Base-by-base conservation (phyloP, 495 filamentous ascomycete genomes). In the Margaritispora aquatica region DNA sequence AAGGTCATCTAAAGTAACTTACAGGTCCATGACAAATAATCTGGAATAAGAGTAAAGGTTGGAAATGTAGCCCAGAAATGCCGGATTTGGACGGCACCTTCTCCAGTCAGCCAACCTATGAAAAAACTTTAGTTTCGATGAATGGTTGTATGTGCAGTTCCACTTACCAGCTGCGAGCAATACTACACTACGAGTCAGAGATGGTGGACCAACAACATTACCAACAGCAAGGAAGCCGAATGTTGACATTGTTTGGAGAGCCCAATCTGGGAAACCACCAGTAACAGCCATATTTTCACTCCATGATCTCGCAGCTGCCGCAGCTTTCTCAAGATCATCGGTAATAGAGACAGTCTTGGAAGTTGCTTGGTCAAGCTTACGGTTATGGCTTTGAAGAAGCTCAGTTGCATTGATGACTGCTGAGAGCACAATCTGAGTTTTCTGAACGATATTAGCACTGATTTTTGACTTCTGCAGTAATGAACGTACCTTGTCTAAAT, bases 151-250 rank as follows among this genome's bases (percentile, higher is more conserved):
- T 34, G 5, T 15, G 29, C 7, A 34, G 15, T 34, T 34, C 29
- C 3, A 61, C 63, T 44, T 34, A 62, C 64, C 64, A 54, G 26
- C 41, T 23, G 60, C n/a, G 15, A 63, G 19, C 9, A 67, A 48
- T 15, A 22, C 52, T 48, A 29, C 41, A 51, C 64, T 67, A 15
- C 56, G 51, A 2, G 29, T 41, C n/a, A 64, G 11, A 11, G 51
- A 60, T 0, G 65, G 65, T n/a, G 51, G 31, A 13, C 59, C 47
- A 7, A 61, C 61, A 22, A 60, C 59, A 27, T 48, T 67, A 2
- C 65, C 65, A 48, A 59, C 2, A 15, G 64, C 29, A 13, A 67
- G 26, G 4, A 41, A n/a, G 10, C 20, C 22, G 8, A 55, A 7
- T 19, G 55, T 55, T 22, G 20, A 36, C 11, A 20, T 31, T 2